A percentile compares a stretch with the other conserved stretches of the same genome.
phyloP scores from a whole-genome alignment of 179 eudicot genomes.

The Beta macrorhiza region DNA sequence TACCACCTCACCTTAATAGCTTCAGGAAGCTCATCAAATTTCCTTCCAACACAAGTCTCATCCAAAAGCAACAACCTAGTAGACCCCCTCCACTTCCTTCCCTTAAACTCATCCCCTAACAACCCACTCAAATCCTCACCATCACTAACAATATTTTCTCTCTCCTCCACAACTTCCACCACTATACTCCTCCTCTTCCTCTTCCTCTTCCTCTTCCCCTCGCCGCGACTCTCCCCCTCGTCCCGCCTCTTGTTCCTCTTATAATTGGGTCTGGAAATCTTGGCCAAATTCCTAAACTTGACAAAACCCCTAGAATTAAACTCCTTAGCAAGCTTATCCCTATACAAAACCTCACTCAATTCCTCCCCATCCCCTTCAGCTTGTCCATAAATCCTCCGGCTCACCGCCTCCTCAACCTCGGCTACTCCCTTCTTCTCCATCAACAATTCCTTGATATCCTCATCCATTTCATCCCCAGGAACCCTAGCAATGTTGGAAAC shows the following conservation, averaged over 20 bases:
- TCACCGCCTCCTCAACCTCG: constrained; percentile 37
- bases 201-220: constrained; percentile 13
- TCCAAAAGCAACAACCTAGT: constrained; percentile 92
- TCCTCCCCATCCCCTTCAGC: constrained; percentile 74
- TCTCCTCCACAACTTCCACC: constrained; percentile 53
- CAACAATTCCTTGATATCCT: constrained; percentile 23
- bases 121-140: constrained; percentile 62
- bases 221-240: constrained; percentile 11
- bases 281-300: constrained; percentile 78
- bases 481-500: constrained; percentile 84
- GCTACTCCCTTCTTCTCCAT: constrained; percentile 15
- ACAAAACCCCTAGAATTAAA: constrained; percentile 70
- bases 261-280: constrained; percentile 64
- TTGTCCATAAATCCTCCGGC: constrained; percentile 59
- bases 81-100: constrained; percentile 71
- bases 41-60: constrained; percentile 49
- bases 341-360: constrained; percentile 62
- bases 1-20: constrained; percentile 83
- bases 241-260: constrained; percentile 35
- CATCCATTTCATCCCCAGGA: constrained; percentile 73
- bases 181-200: constrained; percentile 37
- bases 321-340: constrained; percentile 69
- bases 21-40: constrained; percentile 66
- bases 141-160: constrained; percentile 30
- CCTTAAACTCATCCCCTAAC: constrained; percentile 62